Conservation (phyloP, 148 eudicot genomes). For the Camellia japonica region DNA sequence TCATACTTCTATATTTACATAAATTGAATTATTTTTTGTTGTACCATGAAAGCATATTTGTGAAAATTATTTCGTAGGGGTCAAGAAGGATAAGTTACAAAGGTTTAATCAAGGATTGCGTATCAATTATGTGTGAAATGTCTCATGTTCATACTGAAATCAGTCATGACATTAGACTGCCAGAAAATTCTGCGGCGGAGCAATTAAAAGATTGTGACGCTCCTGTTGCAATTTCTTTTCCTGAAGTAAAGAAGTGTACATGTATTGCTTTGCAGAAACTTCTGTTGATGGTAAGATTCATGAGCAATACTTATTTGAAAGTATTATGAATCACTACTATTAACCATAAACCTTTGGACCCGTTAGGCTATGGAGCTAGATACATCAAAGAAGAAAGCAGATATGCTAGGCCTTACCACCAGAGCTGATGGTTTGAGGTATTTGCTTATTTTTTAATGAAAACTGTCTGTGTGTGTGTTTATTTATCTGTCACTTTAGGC, state of each 20-base stretch:
- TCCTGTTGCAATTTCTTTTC: constrained; percentile 58
- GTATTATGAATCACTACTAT: not conserved
- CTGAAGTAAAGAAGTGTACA: constrained; percentile 52
- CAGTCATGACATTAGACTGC: constrained; percentile 24
- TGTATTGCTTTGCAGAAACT: constrained; percentile 51
- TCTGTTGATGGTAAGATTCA: constrained; percentile 57
- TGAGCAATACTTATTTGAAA: constrained; percentile 6
- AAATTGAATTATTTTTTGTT: not conserved
- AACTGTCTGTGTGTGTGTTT: not conserved
- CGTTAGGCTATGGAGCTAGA: constrained; percentile 76
- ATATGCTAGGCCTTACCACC: constrained; percentile 53
- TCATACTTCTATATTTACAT: not conserved
- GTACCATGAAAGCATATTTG: not conserved
- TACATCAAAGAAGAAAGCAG: constrained; percentile 64
- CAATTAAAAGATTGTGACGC: constrained; percentile 18
- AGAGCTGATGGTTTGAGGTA: constrained; percentile 87
- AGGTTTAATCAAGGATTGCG: constrained; percentile 55
- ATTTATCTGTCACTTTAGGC: not conserved
- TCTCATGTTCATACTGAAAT: constrained; percentile 19
- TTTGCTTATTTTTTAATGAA: constrained; percentile 2
- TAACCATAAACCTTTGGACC: constrained; percentile 14
- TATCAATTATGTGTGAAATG: constrained; percentile 41
- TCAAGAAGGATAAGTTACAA: constrained; percentile 79
- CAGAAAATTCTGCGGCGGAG: constrained; percentile 22
- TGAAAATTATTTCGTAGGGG: constrained; percentile 40